Evolutionary conservation across 306 rosid genomes (phyloP).

Genomic region (Lagenaria siceraria): DNA sequence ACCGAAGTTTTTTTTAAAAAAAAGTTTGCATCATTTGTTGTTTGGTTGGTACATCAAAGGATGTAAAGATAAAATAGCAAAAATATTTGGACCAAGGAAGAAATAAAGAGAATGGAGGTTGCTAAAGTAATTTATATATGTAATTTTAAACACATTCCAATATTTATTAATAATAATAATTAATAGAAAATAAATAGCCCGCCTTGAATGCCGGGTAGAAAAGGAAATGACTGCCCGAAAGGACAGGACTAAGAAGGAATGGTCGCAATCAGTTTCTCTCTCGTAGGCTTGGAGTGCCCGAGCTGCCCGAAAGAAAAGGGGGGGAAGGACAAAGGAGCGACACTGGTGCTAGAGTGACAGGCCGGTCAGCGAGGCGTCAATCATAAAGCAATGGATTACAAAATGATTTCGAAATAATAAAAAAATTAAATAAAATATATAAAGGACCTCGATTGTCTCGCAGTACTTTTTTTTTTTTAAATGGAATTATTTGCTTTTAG

Average conservation of each 20-base stretch:
- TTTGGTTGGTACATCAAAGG: neutral
- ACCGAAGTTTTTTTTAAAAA: no score
- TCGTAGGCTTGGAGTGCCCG: constrained; percentile 27
- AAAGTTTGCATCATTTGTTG: neutral
- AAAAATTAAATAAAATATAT: neutral
- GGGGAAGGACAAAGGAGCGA: neutral
- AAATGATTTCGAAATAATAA: constrained; percentile 30
- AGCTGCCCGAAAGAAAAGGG: constrained; percentile 11
- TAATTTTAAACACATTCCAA: neutral
- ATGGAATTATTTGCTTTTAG: neutral
- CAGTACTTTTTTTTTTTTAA: neutral
- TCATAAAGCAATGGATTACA: constrained; percentile 61
- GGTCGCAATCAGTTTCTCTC: constrained; percentile 25
- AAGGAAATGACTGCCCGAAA: constrained; percentile 34
- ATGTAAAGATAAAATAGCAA: neutral
- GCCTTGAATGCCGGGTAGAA: constrained; percentile 62
- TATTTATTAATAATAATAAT: neutral
- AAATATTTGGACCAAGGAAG: neutral
- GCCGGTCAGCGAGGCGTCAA: constrained; percentile 46
- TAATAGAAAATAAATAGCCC: constrained; percentile 23
- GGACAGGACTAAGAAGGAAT: constrained; percentile 19
- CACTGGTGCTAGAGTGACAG: constrained; percentile 8
- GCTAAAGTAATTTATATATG: neutral
- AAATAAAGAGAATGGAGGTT: neutral
- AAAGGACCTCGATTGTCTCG: neutral